Evolutionary conservation across 257 asterid species (phyloP).

Genomic region (Dorcoceras hygrometricum): DNA sequence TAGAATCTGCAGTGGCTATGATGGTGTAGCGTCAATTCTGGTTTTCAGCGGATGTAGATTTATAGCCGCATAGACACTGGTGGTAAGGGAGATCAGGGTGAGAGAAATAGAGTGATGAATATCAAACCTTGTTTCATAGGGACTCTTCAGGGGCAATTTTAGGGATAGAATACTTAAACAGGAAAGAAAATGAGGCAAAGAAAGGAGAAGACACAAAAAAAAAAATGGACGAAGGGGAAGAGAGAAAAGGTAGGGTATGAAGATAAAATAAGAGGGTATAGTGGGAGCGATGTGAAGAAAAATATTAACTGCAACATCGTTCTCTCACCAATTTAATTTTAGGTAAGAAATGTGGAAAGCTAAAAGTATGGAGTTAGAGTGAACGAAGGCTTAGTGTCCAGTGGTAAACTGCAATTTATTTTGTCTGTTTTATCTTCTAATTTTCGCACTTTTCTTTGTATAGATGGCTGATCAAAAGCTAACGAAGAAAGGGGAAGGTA

Average conservation of each 20-base stretch:
- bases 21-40: neutral
- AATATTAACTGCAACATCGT: no score
- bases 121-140: neutral
- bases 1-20: neutral
- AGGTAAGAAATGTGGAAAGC: neutral
- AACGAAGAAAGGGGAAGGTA: conserved; percentile 82
- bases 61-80: neutral
- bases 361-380: neutral
- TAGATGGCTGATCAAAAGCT: conserved; percentile 73
- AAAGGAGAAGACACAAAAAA: neutral
- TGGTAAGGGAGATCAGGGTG: neutral
- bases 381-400: no score
- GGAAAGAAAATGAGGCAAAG: neutral
- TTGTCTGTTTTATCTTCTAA: conserved; percentile 7
- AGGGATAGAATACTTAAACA: no score
- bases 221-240: neutral
- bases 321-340: neutral
- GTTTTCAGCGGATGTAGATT: neutral
- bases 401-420: neutral
- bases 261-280: no score
- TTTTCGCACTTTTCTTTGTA: conserved; percentile 23
- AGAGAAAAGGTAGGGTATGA: neutral
- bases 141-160: neutral
- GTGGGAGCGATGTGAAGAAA: neutral
- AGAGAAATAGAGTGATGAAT: neutral